Evolutionary conservation across 2,329 filamentous ascomycete species (phyloP), one percentile per base, ranked within the genome.

Genomic region (Podosphaera xanthii): DNA sequence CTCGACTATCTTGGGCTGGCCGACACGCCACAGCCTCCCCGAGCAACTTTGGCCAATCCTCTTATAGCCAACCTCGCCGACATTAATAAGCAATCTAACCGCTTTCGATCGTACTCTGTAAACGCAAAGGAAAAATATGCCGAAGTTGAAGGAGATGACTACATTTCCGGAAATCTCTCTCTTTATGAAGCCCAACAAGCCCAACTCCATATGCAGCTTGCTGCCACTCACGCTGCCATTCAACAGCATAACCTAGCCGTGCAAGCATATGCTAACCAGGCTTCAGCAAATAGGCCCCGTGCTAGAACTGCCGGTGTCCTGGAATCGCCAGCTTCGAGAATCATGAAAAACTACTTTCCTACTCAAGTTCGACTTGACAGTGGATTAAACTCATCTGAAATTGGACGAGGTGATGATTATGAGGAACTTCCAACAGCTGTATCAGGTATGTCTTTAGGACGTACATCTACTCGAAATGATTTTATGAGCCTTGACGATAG

Each of bases 101-200:
- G 92, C 58, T 94, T 97, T 76, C 83, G 92, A 54, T 98, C 92
- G 1, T 97, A 96, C 71, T 98, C 92, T 0, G 92, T 98, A 64
- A 98, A 98, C 71, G 94, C 94, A 59, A 96, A 94, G 72, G 91
- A 97, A 70, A 94, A 92, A 70, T 97, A 97, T 67, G 90, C 86
- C 2, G 88, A 94, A 66, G 84, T 88, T 54, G 90, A 94, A 58
- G 85, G 89, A 61, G 83, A 87, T 14, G 87, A 86, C 61, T 82
- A 78, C 44, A 67, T 69, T 7, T 61, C 62, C 57, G 68, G 64
- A 35, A 76, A 76, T 31, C 69, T 73, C 60, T 68, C 79, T 59
- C 71, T 72, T 30, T 72, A 79, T 52, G 78, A 82, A 61, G 76
- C 80, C 58, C 81, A 81, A 61, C 78, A 84, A 60, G 80, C 79